Base-by-base conservation (phyloP, 805 yeast genomes). In the Priceomyces melissophilus region DNA sequence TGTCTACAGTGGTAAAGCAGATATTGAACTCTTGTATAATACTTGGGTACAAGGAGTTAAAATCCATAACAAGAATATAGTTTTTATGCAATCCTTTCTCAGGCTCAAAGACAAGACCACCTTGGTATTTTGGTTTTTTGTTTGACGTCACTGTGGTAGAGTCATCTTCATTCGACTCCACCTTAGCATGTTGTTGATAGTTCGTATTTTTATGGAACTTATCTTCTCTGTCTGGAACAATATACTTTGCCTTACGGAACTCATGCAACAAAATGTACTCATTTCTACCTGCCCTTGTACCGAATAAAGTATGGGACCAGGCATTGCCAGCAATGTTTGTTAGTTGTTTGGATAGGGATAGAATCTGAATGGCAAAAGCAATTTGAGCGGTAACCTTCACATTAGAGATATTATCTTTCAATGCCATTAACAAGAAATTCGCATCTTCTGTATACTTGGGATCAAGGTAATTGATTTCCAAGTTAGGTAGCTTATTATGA, bases 101-200 rank as follows among this genome's bases (percentile, higher is more conserved):
- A 1, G 99, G 99, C 48, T 93, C 99, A 62, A 93, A 87, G 25
- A 93, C 99, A 49, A 88, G 74, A 60, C 99, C 96, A 72, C 96
- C 96, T 58, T 85, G 87, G 59, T 69, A 88, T 57, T 86, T 86
- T 12, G 88, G 82, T 58, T 82, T 84, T 55, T 79, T 78, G 48
- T 71, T 75, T 5, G 76, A 75, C 4, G 81, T 69, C 2, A 71
- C 73, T 2, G 67, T 65, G 3, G 75, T 65, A 27, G 76, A 73
- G 38, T 72, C 79, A 37, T 72, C 79, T 33, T 63, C 70, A 13
- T 43, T 54, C 9, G 62, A 52, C 55, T 52, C 71, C 36, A 60
- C 45, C 43, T 49, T 58, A 3, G 56, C 64, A 41, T 65, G 62
- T 39, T 62, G 67, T 38, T 60, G 67, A n/a, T 53, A 53, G 20